phyloP scores from a whole-genome alignment of 176 grass and related monocot genomes.

The Cenchrus fungigraminus region DNA sequence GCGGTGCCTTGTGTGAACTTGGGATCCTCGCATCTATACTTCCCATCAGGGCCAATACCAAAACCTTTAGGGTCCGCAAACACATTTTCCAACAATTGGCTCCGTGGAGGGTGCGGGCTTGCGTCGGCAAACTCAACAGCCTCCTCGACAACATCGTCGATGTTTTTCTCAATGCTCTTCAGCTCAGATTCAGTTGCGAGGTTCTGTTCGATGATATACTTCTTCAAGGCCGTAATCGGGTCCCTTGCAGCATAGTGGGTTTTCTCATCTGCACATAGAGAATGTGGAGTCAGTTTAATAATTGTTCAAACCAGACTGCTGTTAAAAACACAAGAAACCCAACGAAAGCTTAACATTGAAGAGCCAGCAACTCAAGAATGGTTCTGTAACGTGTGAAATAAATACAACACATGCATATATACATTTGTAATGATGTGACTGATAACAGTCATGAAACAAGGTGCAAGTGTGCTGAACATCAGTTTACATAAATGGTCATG shows the following conservation, averaged over 20 bases:
- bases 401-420: too few relatives aligned
- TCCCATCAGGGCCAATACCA: slow-evolving; percentile 89
- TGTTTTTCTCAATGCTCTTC: slow-evolving; percentile 83
- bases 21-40: slow-evolving; percentile 92
- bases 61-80: slow-evolving; percentile 93
- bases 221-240: slow-evolving; percentile 76
- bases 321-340: neutral
- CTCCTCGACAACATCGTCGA: slow-evolving; percentile 84
- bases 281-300: neutral
- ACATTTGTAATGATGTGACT: neutral
- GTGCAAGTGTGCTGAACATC: neutral
- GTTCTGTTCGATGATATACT: slow-evolving; percentile 69
- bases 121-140: slow-evolving; percentile 92
- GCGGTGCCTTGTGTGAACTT: slow-evolving; percentile 90
- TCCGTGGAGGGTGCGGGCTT: slow-evolving; percentile 82
- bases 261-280: slow-evolving; percentile 78
- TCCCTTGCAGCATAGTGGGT: slow-evolving; percentile 75
- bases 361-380: neutral
- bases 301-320: neutral
- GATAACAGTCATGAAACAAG: neutral
- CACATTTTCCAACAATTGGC: slow-evolving; percentile 88
- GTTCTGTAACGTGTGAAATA: too few relatives aligned
- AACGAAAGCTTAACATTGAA: neutral
- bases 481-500: neutral
- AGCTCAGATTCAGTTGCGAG: slow-evolving; percentile 79